Evolutionary conservation across 495 filamentous ascomycete genomes (phyloP).

Genomic region (Podospora sp.): DNA sequence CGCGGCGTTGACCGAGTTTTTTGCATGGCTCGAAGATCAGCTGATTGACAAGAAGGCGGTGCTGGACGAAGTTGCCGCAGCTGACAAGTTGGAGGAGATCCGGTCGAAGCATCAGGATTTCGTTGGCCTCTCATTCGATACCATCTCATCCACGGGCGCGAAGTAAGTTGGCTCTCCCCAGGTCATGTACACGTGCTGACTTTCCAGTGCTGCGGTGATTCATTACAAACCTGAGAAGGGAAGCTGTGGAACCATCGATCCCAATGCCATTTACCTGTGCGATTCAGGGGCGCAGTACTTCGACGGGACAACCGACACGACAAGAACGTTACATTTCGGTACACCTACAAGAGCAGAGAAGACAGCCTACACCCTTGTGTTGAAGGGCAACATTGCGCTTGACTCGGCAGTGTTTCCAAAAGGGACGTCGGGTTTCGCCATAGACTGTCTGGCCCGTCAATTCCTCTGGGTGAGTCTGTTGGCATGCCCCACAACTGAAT

Average conservation of each 20-base stretch:
- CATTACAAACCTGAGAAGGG: constrained; percentile 94
- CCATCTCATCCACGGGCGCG: constrained; percentile 91
- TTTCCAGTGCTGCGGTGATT: constrained; percentile 75
- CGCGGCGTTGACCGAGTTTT: constrained; percentile 87
- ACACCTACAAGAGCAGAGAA: constrained; percentile 82
- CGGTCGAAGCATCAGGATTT: constrained; percentile 81
- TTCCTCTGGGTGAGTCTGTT: constrained; percentile 71
- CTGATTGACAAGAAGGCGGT: constrained; percentile 70
- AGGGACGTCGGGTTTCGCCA: constrained; percentile 87
- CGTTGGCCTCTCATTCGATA: constrained; percentile 90
- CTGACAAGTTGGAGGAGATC: constrained; percentile 84
- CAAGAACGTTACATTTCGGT: constrained; percentile 90
- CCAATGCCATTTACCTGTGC: constrained; percentile 87
- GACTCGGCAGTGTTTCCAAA: constrained; percentile 91
- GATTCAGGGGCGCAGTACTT: constrained; percentile 95
- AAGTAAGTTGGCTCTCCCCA: constrained; percentile 56
- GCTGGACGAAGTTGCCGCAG: constrained; percentile 86
- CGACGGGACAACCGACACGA: constrained; percentile 97
- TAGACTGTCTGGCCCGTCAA: constrained; percentile 88
- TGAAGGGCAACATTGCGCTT: constrained; percentile 94
- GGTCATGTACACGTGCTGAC: constrained; percentile 15
- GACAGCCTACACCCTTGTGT: constrained; percentile 90
- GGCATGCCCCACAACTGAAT: not conserved
- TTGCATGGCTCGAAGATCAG: constrained; percentile 95
- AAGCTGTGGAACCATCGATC: constrained; percentile 82